Evolutionary conservation across 192 early-diverging fungal genomes (phyloP).

Genomic region (Coemansia sp.): DNA sequence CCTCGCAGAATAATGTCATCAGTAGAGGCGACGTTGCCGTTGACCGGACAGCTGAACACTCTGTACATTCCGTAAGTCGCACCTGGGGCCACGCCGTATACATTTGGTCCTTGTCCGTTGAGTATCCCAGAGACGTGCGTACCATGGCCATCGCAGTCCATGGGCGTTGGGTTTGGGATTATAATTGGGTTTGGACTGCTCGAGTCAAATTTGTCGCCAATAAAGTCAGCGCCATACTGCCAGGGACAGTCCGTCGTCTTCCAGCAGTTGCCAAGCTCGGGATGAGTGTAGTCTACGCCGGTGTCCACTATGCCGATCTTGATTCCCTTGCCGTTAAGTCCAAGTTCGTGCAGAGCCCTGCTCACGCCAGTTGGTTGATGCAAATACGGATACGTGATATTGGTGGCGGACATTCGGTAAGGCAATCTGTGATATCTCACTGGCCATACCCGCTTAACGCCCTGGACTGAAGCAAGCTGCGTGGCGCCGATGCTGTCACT

Average conservation of each 20-base stretch:
- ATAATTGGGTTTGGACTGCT: slow-evolving; percentile 31
- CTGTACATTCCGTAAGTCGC: slow-evolving; percentile 71
- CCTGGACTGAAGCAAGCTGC: slow-evolving; percentile 28
- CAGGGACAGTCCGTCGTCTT: slow-evolving; percentile 63
- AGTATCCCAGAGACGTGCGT: slow-evolving; percentile 72
- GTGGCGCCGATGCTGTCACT: background rate
- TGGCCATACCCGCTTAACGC: slow-evolving; percentile 39
- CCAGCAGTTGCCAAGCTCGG: slow-evolving; percentile 70
- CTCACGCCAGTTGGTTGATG: slow-evolving; percentile 62
- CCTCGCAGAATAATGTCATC: slow-evolving; percentile 65
- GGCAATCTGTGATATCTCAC: slow-evolving; percentile 20
- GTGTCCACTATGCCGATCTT: slow-evolving; percentile 72
- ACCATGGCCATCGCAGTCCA: slow-evolving; percentile 69
- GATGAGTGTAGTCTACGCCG: slow-evolving; percentile 71
- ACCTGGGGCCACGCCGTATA: slow-evolving; percentile 70
- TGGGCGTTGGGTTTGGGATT: slow-evolving; percentile 60
- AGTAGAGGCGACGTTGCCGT: slow-evolving; percentile 35
- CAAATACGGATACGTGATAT: slow-evolving; percentile 15
- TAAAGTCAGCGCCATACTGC: slow-evolving; percentile 67
- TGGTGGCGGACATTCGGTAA: background rate
- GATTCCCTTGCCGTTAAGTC: slow-evolving; percentile 65
- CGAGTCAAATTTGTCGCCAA: slow-evolving; percentile 60
- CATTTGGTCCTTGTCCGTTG: slow-evolving; percentile 39
- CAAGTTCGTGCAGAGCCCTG: slow-evolving; percentile 50
- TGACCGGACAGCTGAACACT: slow-evolving; percentile 61